Base-by-base conservation (phyloP, 164 flowering plant species). In the Nymphaea colorata region DNA sequence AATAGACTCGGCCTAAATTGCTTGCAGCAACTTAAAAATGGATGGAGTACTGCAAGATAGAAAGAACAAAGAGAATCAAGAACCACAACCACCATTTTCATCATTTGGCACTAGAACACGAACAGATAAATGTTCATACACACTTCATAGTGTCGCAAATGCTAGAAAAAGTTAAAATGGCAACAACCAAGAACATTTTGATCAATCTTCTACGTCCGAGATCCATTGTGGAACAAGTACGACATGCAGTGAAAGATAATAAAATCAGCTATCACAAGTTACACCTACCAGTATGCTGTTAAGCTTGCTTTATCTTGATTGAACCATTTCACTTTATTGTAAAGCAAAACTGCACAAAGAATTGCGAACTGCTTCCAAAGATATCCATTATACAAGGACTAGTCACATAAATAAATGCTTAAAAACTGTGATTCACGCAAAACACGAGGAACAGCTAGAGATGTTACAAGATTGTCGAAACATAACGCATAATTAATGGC, bases 341-440 rank as follows among this genome's bases (percentile, higher is more conserved):
- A 64, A 51, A 44, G 44, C 36, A 68, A 55, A 44, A 66, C 43
- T 44, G 47, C 68, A 68, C 55, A 79, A 69, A 64, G 77, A 67
- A 66, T 76, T 65, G 53, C 44, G 47, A 70, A 36, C 67, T 8
- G 11, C 59, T 64, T 62, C 70, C 64, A 64, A 61, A 61, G 62
- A 69, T 61, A 64, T 70, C 73, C 73, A 77, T 73, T 77, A 59
- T 77, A 79, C 83, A 83, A 72, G 71, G 71, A 75, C 76, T 73
- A 41, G 8, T 15, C 57, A 51, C 57, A 51, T 15, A 4, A 51
- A 15, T 15, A 51, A 8, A 51, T 51, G 57, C 57, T 51, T 51
- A 51, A 8, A 51, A 15, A 5, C 14, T 51, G 57, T 51, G 57
- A 51, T 51, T 51, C 57, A 51, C 14, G 36, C 57, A 51, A 3